phyloP scores from a whole-genome alignment of 2,329 filamentous ascomycete genomes.

The Aspergillus alliaceus region DNA sequence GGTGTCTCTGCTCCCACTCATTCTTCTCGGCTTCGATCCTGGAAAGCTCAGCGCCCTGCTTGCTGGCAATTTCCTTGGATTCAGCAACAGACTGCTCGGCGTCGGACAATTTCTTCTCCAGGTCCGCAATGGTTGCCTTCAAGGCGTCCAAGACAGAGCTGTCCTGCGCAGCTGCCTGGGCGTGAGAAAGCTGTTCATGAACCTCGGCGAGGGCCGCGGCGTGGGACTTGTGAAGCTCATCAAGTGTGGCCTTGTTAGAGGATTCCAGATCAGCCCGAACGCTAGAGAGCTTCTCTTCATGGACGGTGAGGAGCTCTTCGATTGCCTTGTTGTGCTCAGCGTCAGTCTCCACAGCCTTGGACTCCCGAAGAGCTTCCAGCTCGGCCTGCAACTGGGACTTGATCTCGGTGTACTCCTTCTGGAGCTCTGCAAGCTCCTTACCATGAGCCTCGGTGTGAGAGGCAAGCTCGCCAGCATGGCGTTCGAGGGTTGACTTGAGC shows the following conservation, averaged over 20 bases:
- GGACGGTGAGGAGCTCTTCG: conserved; percentile 40
- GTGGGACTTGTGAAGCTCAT: conserved; percentile 37
- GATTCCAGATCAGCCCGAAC: conserved; percentile 38
- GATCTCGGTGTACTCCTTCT: conserved; percentile 35
- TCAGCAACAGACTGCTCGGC: conserved; percentile 46
- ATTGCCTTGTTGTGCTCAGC: conserved; percentile 41
- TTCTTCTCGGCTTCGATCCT: conserved; percentile 44
- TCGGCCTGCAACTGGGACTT: conserved; percentile 37
- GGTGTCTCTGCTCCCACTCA: conserved; percentile 44
- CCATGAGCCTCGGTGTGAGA: conserved; percentile 28
- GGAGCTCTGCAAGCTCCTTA: conserved; percentile 34
- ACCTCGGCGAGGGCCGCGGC: conserved; percentile 32
- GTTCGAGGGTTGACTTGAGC: conserved; percentile 19
- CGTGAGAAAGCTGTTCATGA: conserved; percentile 36
- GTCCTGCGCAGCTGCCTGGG: conserved; percentile 37
- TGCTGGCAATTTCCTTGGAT: conserved; percentile 44
- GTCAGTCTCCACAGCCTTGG: conserved; percentile 37
- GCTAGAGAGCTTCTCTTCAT: conserved; percentile 40
- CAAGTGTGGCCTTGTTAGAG: conserved; percentile 36
- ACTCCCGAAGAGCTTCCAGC: conserved; percentile 34
- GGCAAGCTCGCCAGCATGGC: conserved; percentile 29
- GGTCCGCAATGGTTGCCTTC: conserved; percentile 46
- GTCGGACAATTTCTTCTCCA: conserved; percentile 66
- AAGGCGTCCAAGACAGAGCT: conserved; percentile 37
- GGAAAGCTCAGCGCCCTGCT: conserved; percentile 48